Base-by-base conservation (phyloP, 2,329 filamentous ascomycete species). In the Trichophyton simii region DNA sequence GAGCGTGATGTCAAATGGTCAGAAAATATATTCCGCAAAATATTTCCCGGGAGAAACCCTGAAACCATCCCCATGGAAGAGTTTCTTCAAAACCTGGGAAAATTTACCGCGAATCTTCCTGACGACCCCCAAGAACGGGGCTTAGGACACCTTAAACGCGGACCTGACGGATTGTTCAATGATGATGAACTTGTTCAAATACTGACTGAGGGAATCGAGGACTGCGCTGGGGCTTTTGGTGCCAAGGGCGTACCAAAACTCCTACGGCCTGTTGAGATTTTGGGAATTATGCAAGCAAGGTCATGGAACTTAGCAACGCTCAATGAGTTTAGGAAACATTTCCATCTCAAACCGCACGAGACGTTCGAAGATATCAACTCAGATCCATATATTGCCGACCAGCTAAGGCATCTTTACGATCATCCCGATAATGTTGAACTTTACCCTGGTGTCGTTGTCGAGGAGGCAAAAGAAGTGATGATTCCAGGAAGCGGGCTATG, bases 221-320 rank as follows among this genome's bases (percentile, higher is more conserved):
- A 90, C 68, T 81, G 82, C 15, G 87, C 87, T 0, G 83, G 84
- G 3, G 80, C 83, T 0, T 90, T 89, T 66, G 87, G 87, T 0
- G 83, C 83, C 0, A 83, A 83, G 8, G 87, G 88, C 63, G 85
- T 92, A 0, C 89, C 89, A 0, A 78, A 82, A 6, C 81, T 85
- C 22, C 83, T 94, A 81, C 83, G 84, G 64, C 82, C 85, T 0
- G 81, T 94, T 22, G 89, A 94, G 72, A 87, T 91, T 42, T 75
- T 92, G 6, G 89, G 88, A 34, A 92, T 94, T 60, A 78, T 88
- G 42, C 87, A 91, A 64, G 85, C 87, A 3, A 80, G 89, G 25
- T 81, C 82, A 62, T 94, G 89, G 89, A 62, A 63, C 42, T 44
- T 65, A n/a, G 60, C 61, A 0, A 73, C 72, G 4, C 65, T 76